Percentiles rank a stretch among this genome's conserved stretches.
Conservation (phyloP, 179 eudicot species). For the Silene coronaria region DNA sequence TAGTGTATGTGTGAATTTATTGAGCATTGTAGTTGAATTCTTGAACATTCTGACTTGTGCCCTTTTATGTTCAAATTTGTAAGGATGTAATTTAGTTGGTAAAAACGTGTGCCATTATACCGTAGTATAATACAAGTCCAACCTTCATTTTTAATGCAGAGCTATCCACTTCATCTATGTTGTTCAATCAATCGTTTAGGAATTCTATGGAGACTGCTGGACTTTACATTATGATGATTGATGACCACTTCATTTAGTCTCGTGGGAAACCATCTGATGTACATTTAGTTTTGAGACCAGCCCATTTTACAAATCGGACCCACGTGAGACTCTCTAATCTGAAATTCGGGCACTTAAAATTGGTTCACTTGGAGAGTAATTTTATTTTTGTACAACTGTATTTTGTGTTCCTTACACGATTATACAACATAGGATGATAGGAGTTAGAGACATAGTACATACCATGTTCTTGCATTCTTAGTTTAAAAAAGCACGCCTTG, state of each 20-base stretch:
- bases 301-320: background rate
- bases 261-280: background rate
- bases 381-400: background rate
- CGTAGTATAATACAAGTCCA: background rate
- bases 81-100: conserved; percentile 16
- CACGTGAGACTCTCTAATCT: background rate
- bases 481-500: too few species aligned
- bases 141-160: conserved; percentile 1
- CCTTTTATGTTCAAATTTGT: conserved; percentile 3
- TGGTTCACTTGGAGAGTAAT: background rate
- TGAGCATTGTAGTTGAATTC: conserved; percentile 9
- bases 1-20: conserved; percentile 30
- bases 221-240: background rate
- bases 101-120: background rate
- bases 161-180: background rate
- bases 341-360: background rate
- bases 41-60: conserved; percentile 5
- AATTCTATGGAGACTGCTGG: background rate
- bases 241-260: background rate
- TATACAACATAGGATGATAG: background rate
- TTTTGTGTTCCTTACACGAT: background rate
- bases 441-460: background rate
- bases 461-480: background rate
- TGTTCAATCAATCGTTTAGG: background rate
- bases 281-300: background rate